A percentile compares a stretch with the other conserved stretches of the same genome.
Conservation (phyloP, 495 filamentous ascomycete species). For the Penicillium desertorum region DNA sequence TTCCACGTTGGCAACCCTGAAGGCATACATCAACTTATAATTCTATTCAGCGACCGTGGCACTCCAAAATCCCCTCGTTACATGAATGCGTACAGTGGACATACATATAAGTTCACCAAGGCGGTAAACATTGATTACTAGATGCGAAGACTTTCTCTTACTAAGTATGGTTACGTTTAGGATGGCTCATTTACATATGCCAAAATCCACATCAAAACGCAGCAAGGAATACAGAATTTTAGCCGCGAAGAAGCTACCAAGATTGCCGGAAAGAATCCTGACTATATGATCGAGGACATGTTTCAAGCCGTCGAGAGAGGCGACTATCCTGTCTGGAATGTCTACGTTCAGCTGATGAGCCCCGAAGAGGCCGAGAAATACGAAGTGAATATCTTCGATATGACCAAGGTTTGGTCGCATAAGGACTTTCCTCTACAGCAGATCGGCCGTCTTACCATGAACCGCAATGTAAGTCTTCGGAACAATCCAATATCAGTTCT, state of each 20-base stretch:
- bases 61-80: slow-evolving; percentile 59
- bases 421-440: slow-evolving; percentile 38
- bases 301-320: slow-evolving; percentile 36
- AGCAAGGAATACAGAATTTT: slow-evolving; percentile 60
- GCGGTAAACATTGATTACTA: slow-evolving; percentile 39
- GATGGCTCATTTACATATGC: slow-evolving; percentile 63
- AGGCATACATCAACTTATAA: slow-evolving; percentile 61
- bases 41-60: slow-evolving; percentile 64
- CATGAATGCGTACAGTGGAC: slow-evolving; percentile 64
- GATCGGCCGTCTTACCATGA: slow-evolving; percentile 38
- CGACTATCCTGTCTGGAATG: slow-evolving; percentile 45
- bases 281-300: slow-evolving; percentile 39
- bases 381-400: slow-evolving; percentile 44
- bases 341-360: slow-evolving; percentile 51
- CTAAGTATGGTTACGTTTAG: slow-evolving; percentile 24
- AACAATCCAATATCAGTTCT: not conserved
- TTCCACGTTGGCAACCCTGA: slow-evolving; percentile 64
- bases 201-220: slow-evolving; percentile 65
- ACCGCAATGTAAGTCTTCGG: slow-evolving; percentile 30
- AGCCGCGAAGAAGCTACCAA: slow-evolving; percentile 56
- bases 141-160: not conserved
- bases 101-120: slow-evolving; percentile 67
- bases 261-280: slow-evolving; percentile 51
- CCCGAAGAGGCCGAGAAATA: slow-evolving; percentile 34
- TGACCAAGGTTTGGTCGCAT: slow-evolving; percentile 43